Evolutionary conservation across 2,329 filamentous ascomycete genomes (phyloP), one percentile per base, ranked within the genome.

Genomic region (Alternaria sp.): DNA sequence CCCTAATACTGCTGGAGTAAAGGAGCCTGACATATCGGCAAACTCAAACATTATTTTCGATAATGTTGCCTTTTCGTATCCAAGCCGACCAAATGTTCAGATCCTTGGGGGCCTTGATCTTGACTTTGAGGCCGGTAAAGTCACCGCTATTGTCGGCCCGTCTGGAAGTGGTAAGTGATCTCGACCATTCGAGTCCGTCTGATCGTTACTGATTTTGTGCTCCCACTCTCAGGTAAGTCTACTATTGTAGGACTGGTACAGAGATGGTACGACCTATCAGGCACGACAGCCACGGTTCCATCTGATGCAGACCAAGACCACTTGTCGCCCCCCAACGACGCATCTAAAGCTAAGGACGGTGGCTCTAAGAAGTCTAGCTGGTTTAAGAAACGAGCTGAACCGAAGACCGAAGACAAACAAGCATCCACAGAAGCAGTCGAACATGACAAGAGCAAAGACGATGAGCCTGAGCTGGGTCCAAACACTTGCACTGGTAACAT

Each of bases 111-210:
- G 83, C 3, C 75, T 92, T 3, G 82, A 84, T 66, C 77, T 91
- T 8, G 80, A 75, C 0, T 86, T 92, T 56, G 81, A 86, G 60
- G 82, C 86, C 7, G 88, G 89, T 20, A 90, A 91, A 69, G 85
- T 89, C 2, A 92, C 89, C 0, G 91, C 91, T 2, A 89, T 93
- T 18, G 90, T 93, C 20, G 91, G 91, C 0, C 86, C 89, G 0
- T 91, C 88, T 3, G 62, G 62, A 18, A 59, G 57, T 51, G 57
- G 57, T 59, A 41, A 56, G 57, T 41, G 14, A 4, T 26, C 18
- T 8, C 5, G 8, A 5, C 3, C 9, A 20, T 42, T 4, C 18
- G 11, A 24, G 7, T 32, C 12, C 5, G 11, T 26, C 18, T n/a
- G 11, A 12, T 18, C 7, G n/a, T 18, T 47, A 28, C 49, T 61